Percentiles rank a stretch among this genome's conserved stretches.
Conservation (phyloP, 129 eudicot genomes). For the Logfia minima region DNA sequence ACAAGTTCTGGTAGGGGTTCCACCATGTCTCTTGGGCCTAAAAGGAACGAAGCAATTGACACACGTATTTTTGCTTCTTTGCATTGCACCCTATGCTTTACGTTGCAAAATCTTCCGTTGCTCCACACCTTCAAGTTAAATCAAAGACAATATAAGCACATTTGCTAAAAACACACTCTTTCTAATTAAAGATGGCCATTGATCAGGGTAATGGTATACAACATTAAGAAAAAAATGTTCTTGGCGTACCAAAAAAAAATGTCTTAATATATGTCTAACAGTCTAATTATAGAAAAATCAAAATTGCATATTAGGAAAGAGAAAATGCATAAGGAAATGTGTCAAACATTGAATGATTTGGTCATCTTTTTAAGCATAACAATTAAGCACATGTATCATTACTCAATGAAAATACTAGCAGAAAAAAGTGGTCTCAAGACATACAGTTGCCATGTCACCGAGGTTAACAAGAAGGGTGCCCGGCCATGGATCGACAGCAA, state of each 20-base stretch:
- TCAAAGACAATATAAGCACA: slow-evolving; percentile 6
- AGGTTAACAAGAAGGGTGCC: slow-evolving; percentile 70
- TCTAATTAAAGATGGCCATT: no score
- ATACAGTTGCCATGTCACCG: slow-evolving; percentile 71
- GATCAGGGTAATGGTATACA: no score
- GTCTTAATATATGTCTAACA: no score
- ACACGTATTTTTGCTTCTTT: slow-evolving; percentile 55
- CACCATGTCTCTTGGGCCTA: slow-evolving; percentile 55
- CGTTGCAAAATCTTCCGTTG: slow-evolving; percentile 66
- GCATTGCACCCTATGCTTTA: slow-evolving; percentile 75
- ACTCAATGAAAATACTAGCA: neutral
- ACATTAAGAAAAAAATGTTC: no score
- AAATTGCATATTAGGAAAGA: neutral
- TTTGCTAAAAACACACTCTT: no score
- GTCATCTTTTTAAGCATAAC: neutral
- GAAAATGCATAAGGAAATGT: neutral
- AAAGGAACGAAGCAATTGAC: slow-evolving; percentile 75
- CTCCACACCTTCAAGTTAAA: slow-evolving; percentile 61
- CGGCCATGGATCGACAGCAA: slow-evolving; percentile 68
- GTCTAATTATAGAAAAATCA: no score
- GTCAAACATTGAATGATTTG: neutral
- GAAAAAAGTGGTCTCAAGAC: slow-evolving; percentile 24
- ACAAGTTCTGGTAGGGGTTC: slow-evolving; percentile 60
- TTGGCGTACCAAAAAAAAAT: no score
- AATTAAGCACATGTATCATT: no score